These are phyloP conservation scores for Lonicera japonica DNA, from an alignment of 129 eudicot genomes.

Conservation along the genomic window DNA sequence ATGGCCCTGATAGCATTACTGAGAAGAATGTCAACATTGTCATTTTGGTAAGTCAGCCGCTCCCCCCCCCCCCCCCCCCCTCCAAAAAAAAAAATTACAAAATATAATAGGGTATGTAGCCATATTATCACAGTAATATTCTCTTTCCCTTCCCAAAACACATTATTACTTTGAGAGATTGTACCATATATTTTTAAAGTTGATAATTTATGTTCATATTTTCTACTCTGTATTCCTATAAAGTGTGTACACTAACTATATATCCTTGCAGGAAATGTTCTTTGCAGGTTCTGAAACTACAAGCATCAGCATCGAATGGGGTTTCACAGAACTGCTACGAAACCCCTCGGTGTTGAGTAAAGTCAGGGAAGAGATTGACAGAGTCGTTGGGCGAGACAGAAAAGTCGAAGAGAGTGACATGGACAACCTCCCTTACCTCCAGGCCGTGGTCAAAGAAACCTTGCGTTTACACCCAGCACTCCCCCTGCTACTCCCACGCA, in stretches of 20 bases:
- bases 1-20: conserved; percentile 13
- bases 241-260: no score
- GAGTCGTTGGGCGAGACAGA: background rate
- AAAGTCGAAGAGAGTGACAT: conserved; percentile 8
- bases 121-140: no score
- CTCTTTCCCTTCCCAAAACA: no score
- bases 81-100: no score
- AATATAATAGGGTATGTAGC: no score
- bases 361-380: conserved; percentile 5
- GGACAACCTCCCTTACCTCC: conserved; percentile 3
- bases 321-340: conserved; percentile 7
- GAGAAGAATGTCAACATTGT: conserved; percentile 19
- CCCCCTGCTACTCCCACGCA: conserved; percentile 11
- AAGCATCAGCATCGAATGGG: conserved; percentile 18
- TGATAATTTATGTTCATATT: no score
- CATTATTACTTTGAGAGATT: no score
- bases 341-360: background rate
- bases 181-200: no score
- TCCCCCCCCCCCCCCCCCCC: no score
- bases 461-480: conserved; percentile 7
- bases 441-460: conserved; percentile 17
- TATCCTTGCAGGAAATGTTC: conserved; percentile 24
- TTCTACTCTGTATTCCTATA: no score
- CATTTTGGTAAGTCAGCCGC: conserved; percentile 5
- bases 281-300: conserved; percentile 19